phyloP scores from a whole-genome alignment of 768 basidiomycete species.

The Boletellus ananas region DNA sequence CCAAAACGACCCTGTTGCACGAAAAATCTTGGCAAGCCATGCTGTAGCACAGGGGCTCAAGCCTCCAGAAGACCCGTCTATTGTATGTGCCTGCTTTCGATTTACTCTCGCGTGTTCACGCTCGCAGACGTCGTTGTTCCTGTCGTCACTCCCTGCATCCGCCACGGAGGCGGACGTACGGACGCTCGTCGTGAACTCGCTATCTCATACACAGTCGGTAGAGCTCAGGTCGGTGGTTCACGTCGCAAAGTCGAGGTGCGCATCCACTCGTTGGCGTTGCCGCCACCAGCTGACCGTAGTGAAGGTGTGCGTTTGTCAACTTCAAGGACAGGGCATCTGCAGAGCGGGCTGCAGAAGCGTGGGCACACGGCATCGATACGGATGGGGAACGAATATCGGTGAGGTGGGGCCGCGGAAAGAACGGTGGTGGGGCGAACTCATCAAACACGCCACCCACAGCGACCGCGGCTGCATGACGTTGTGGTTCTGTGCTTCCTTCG shows the following conservation, averaged over 20 bases:
- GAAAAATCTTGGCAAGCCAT: slow-evolving; percentile 77
- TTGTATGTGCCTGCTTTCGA: slow-evolving; percentile 52
- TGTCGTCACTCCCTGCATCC: slow-evolving; percentile 66
- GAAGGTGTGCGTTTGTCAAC: slow-evolving; percentile 92
- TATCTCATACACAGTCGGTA: slow-evolving; percentile 58
- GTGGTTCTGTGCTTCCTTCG: neutral
- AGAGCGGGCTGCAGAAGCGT: slow-evolving; percentile 82
- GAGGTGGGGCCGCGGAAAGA: slow-evolving; percentile 85
- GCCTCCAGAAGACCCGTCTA: slow-evolving; percentile 81
- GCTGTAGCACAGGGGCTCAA: slow-evolving; percentile 81
- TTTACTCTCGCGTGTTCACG: slow-evolving; percentile 1
- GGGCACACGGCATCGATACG: slow-evolving; percentile 88
- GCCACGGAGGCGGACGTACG: slow-evolving; percentile 75
- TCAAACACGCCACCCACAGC: slow-evolving; percentile 6
- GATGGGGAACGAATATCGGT: slow-evolving; percentile 69
- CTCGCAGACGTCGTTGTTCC: slow-evolving; percentile 76
- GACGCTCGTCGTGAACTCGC: slow-evolving; percentile 62
- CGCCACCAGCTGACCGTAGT: neutral
- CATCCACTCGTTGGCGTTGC: neutral
- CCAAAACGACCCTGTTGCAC: slow-evolving; percentile 88
- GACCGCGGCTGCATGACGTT: slow-evolving; percentile 12
- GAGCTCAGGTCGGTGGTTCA: slow-evolving; percentile 83
- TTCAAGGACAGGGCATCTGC: slow-evolving; percentile 82
- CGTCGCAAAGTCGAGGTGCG: slow-evolving; percentile 73
- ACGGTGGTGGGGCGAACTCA: slow-evolving; percentile 20